Evolutionary conservation across 1,284 basidiomycete genomes (phyloP).

Genomic region (Rhodotorula sp.): DNA sequence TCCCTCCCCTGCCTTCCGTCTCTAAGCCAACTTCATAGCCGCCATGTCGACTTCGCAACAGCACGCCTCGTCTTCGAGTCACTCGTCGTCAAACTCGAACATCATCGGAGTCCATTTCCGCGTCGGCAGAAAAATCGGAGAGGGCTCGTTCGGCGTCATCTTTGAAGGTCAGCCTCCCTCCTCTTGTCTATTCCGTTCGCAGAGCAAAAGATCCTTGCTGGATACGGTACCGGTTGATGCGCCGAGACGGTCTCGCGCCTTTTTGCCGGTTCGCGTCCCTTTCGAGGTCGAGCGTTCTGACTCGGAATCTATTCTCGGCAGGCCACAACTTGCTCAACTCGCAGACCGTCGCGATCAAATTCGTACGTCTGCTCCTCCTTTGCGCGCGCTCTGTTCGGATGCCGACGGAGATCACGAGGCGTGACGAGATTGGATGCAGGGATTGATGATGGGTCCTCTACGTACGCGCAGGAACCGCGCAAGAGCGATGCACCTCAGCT

Average conservation of each 20-base stretch:
- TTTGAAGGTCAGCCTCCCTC: conserved; percentile 69
- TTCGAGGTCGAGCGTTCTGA: background rate
- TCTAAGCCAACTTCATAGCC: background rate
- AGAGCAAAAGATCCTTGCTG: background rate
- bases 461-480: conserved; percentile 69
- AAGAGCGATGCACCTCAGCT: conserved; percentile 96
- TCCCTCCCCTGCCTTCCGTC: background rate
- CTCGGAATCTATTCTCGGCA: conserved; percentile 47
- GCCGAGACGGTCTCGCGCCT: background rate
- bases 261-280: background rate
- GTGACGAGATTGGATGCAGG: too few species aligned
- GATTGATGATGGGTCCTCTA: background rate
- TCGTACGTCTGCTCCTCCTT: conserved; percentile 62
- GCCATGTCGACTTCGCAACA: conserved; percentile 3
- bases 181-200: background rate
- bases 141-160: conserved; percentile 92
- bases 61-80: conserved; percentile 4
- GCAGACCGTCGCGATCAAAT: conserved; percentile 96
- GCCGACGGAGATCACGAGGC: too few species aligned
- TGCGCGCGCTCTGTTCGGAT: too few species aligned
- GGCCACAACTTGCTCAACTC: conserved; percentile 92
- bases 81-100: conserved; percentile 38
- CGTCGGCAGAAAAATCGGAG: conserved; percentile 72
- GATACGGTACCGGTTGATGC: background rate
- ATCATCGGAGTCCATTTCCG: conserved; percentile 75